These are phyloP conservation scores for Aspergillus nomiae DNA, from an alignment of 2,329 filamentous ascomycete species.

Conservation along the genomic window DNA sequence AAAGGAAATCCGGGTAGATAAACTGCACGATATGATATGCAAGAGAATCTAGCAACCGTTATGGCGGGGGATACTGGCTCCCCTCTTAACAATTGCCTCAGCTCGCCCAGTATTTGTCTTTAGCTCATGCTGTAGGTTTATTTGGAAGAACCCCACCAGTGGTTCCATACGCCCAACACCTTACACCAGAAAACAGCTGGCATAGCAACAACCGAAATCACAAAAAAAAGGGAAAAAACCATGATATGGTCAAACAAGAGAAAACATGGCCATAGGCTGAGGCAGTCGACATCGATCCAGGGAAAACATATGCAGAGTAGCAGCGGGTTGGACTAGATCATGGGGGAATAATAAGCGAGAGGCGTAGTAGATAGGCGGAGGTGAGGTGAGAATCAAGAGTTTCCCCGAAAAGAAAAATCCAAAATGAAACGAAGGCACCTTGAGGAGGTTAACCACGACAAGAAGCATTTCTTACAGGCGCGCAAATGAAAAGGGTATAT, in stretches of 20 bases:
- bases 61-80: conserved; percentile 12
- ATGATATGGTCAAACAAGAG: conserved; percentile 13
- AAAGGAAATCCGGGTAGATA: conserved; percentile 17
- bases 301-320: conserved; percentile 22
- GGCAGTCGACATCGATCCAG: conserved; percentile 19
- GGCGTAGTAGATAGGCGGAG: conserved; percentile 5
- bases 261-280: conserved; percentile 7
- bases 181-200: conserved; percentile 25
- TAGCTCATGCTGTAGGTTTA: conserved; percentile 20
- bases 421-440: conserved; percentile 14
- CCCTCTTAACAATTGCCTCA: conserved; percentile 4
- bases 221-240: conserved; percentile 13
- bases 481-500: conserved; percentile 27
- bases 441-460: conserved; percentile 15
- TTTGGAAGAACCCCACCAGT: conserved; percentile 18
- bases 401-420: conserved; percentile 13
- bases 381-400: conserved; percentile 10
- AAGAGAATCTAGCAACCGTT: conserved; percentile 10
- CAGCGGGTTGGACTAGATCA: conserved; percentile 9
- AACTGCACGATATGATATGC: conserved; percentile 9
- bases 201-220: conserved; percentile 25
- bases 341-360: conserved; percentile 6
- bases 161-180: conserved; percentile 29
- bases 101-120: conserved; percentile 18
- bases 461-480: conserved; percentile 25